phyloP scores from a whole-genome alignment of 2,329 filamentous ascomycete species.

The Aspergillus sp. region DNA sequence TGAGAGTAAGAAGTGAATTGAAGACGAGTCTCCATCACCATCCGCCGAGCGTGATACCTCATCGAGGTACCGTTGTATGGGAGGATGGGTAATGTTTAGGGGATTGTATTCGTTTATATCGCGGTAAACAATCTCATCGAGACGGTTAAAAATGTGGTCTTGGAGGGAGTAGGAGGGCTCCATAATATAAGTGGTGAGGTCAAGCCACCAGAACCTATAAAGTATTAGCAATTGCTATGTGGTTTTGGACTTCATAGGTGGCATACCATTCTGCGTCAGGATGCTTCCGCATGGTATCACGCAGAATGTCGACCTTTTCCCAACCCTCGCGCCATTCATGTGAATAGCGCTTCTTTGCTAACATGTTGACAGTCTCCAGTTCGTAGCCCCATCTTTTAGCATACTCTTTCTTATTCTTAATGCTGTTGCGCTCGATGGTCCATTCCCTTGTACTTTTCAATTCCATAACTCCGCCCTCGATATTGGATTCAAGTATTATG shows the following conservation, averaged over 20 bases:
- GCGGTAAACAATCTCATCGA: slow-evolving; percentile 75
- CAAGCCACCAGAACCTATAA: slow-evolving; percentile 96
- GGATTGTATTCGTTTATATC: slow-evolving; percentile 98
- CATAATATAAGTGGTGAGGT: slow-evolving; percentile 98
- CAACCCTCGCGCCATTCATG: slow-evolving; percentile 99
- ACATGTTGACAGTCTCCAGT: slow-evolving; percentile 96
- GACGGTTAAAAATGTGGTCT: slow-evolving; percentile 80
- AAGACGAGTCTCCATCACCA: slow-evolving; percentile 74
- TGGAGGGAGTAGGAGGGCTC: slow-evolving; percentile 89
- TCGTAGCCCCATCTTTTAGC: slow-evolving; percentile 88
- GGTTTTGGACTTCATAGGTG: not conserved
- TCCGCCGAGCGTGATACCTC: slow-evolving; percentile 66
- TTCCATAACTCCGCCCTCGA: slow-evolving; percentile 97
- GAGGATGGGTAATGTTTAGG: slow-evolving; percentile 85
- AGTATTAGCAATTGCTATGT: slow-evolving; percentile 11
- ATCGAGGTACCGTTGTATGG: slow-evolving; percentile 73
- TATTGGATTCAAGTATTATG: slow-evolving; percentile 87
- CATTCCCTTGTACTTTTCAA: slow-evolving; percentile 98
- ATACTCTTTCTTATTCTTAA: slow-evolving; percentile 93
- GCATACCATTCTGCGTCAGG: slow-evolving; percentile 92
- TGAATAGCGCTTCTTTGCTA: slow-evolving; percentile 96
- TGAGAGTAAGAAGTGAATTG: slow-evolving; percentile 82
- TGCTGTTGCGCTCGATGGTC: slow-evolving; percentile 95
- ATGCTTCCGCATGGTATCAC: slow-evolving; percentile 86
- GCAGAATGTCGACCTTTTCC: slow-evolving; percentile 96